A percentile compares a stretch with the other conserved stretches of the same genome.
phyloP scores from a whole-genome alignment of 495 filamentous ascomycete species.

The Xylaria castorea region DNA sequence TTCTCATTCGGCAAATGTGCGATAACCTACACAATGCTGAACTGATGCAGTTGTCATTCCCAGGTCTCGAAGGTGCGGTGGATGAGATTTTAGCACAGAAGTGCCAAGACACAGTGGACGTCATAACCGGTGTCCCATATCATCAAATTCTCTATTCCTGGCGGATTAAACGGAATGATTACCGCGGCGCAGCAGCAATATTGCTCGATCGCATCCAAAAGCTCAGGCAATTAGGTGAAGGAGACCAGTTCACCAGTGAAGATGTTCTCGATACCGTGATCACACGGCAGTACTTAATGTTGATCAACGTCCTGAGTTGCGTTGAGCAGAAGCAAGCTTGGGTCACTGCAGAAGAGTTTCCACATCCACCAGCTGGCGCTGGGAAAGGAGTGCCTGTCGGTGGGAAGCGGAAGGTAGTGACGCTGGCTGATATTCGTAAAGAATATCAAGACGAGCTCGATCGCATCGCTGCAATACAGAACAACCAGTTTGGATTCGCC shows the following conservation, averaged over 20 bases:
- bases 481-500: slow-evolving; percentile 62
- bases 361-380: slow-evolving; percentile 24
- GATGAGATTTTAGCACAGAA: slow-evolving; percentile 76
- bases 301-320: slow-evolving; percentile 88
- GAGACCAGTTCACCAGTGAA: slow-evolving; percentile 54
- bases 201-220: slow-evolving; percentile 68
- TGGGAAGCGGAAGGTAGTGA: slow-evolving; percentile 68
- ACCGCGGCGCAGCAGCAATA: slow-evolving; percentile 84
- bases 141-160: slow-evolving; percentile 88
- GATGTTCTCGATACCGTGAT: slow-evolving; percentile 64
- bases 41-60: slow-evolving; percentile 77
- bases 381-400: slow-evolving; percentile 30
- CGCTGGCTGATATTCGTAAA: slow-evolving; percentile 79
- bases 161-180: slow-evolving; percentile 82
- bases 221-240: slow-evolving; percentile 54
- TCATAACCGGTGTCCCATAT: slow-evolving; percentile 67
- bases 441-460: slow-evolving; percentile 90
- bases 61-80: slow-evolving; percentile 74
- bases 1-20: slow-evolving; percentile 74
- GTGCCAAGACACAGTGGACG: slow-evolving; percentile 63
- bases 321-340: slow-evolving; percentile 83
- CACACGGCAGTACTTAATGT: slow-evolving; percentile 73
- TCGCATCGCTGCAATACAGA: slow-evolving; percentile 66
- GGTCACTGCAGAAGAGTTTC: slow-evolving; percentile 57
- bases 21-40: slow-evolving; percentile 68